Percentiles rank a stretch among this genome's conserved stretches.
These are phyloP conservation scores for Gynochthodes officinalis DNA, from an alignment of 257 asterid species.

Conservation along the genomic window DNA sequence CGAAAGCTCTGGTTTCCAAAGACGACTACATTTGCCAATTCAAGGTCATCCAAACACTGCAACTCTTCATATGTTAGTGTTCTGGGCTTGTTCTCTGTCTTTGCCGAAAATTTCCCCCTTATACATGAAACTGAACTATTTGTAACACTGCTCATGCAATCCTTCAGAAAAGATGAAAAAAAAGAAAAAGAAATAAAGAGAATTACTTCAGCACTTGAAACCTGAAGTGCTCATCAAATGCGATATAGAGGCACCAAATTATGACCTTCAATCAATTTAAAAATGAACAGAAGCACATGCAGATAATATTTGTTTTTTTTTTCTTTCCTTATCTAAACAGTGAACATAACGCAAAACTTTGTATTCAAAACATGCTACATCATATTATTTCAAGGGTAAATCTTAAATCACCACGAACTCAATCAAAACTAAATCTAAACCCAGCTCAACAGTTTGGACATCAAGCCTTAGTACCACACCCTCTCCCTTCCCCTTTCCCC, in stretches of 20 bases:
- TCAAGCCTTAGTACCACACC: not conserved
- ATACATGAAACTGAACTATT: constrained; percentile 47
- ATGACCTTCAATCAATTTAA: not conserved
- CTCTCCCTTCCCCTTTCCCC: not conserved
- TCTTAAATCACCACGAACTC: not conserved
- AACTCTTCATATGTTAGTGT: constrained; percentile 67
- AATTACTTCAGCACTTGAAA: constrained; percentile 21
- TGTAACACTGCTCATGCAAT: constrained; percentile 38
- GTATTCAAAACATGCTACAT: not conserved
- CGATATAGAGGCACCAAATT: not conserved
- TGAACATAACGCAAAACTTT: not conserved
- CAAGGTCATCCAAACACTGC: constrained; percentile 68
- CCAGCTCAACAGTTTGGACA: not conserved
- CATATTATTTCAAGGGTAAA: not conserved
- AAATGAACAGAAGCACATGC: not conserved
- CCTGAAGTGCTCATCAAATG: not conserved
- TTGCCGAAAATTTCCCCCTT: constrained; percentile 18
- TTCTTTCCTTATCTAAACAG: not conserved
- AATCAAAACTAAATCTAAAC: not conserved
- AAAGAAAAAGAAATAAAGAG: constrained; percentile 3
- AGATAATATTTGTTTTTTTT: not conserved
- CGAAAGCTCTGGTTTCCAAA: constrained; percentile 82
- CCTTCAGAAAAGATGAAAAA: constrained; percentile 32
- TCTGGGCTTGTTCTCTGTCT: constrained; percentile 27
- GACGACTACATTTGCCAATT: constrained; percentile 88